Base-by-base conservation (phyloP, 1,139 yeast species). In the Sugiyamaella xylanicola region DNA sequence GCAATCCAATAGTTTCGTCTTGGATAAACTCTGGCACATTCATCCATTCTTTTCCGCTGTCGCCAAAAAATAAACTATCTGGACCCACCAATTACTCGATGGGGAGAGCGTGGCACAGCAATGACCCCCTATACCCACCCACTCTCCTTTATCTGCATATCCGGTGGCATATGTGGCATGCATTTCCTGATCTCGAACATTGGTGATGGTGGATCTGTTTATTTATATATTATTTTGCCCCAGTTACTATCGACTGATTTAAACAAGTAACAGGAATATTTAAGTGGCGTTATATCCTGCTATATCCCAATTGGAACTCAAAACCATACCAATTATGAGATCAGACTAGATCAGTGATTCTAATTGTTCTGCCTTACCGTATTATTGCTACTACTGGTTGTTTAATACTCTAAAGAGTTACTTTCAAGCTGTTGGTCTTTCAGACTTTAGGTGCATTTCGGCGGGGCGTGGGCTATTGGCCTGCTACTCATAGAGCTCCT, bases 381-480 rank as follows among this genome's bases (percentile, higher is more conserved):
- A 5, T 37, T 16, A 16, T 3, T 37, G 15, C 19, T 36, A 15
- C 15, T 43, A 9, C 19, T 17, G 19, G 32, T 13, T 29, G n/a
- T 2, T 16, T 11, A 36, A 25, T 22, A 44, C 43, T 36, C 43
- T 37, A 16, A 40, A 36, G 39, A 35, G 29, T 29, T 32, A 17
- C n/a, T 4, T 42, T 45, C 44, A 48, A 48, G 22, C 44, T 48
- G 51, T 48, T 48, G 46, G 40, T 48, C 37, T 37, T 40, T 27
- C 46, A 29, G 40, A 42, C 52, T 40, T 29, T 35, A 13, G 32
- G 36, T 22, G 52, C 52, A 40, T 29, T 32, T 32, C 46, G 46
- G 52, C 52, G 46, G 13, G 39, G 47, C 32, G 40, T 48, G 32
- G 52, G 52, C 52, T 29, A 21, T 27, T 41, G 20, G 52, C 52